phyloP scores from a whole-genome alignment of 345 rosid genomes.

The Syzygium grande region DNA sequence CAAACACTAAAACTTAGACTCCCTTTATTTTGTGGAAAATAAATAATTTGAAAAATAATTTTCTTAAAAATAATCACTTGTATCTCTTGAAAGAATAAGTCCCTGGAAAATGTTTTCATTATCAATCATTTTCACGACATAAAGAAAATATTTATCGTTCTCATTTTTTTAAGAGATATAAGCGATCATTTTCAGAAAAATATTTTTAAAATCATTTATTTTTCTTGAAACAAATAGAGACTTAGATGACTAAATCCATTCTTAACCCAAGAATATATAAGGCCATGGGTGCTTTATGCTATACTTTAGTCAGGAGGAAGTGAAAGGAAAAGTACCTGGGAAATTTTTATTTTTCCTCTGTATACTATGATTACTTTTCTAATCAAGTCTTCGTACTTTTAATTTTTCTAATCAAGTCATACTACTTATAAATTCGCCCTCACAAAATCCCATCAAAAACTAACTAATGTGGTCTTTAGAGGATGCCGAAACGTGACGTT shows the following conservation, averaged over 20 bases:
- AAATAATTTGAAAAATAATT: too few species aligned
- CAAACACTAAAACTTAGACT: not conserved
- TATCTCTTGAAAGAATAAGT: too few species aligned
- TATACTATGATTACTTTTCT: not conserved
- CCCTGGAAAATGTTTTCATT: too few species aligned
- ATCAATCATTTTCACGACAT: too few species aligned
- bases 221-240: too few species aligned
- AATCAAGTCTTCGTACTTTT: not conserved
- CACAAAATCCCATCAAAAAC: too few species aligned
- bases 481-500: not conserved
- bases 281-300: not conserved
- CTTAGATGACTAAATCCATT: not conserved
- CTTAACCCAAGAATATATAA: not conserved
- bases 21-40: too few species aligned
- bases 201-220: too few species aligned
- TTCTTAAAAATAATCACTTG: too few species aligned
- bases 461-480: not conserved
- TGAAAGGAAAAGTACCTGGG: not conserved
- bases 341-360: not conserved
- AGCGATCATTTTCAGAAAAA: too few species aligned
- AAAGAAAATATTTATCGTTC: too few species aligned
- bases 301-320: not conserved
- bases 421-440: not conserved
- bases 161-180: too few species aligned
- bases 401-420: not conserved